phyloP scores from a whole-genome alignment of 2,329 filamentous ascomycete species.

The Penicillium hordei region DNA sequence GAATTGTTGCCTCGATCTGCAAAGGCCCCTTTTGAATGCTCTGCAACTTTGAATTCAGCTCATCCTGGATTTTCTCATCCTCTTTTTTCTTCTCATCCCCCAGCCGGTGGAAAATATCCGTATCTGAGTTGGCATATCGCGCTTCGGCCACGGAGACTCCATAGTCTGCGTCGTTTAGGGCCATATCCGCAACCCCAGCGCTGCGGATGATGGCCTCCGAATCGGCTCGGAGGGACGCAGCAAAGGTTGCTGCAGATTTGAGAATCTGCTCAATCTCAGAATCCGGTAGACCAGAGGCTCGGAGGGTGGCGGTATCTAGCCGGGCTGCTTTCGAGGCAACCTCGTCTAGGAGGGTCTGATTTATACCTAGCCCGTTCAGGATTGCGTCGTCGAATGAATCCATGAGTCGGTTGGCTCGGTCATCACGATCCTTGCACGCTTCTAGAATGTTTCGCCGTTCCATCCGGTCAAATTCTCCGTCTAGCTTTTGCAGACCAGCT shows the following conservation, averaged over 20 bases:
- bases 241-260: conserved; percentile 38
- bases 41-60: conserved; percentile 43
- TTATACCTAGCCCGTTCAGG: conserved; percentile 51
- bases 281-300: conserved; percentile 35
- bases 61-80: conserved; percentile 47
- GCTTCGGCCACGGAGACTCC: conserved; percentile 56
- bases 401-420: conserved; percentile 52
- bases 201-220: conserved; percentile 48
- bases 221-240: conserved; percentile 44
- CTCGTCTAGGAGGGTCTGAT: conserved; percentile 53
- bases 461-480: conserved; percentile 51
- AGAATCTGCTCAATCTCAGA: conserved; percentile 41
- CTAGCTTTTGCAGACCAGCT: conserved; percentile 50
- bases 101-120: conserved; percentile 44
- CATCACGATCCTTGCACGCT: conserved; percentile 51
- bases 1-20: conserved; percentile 39
- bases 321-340: conserved; percentile 46
- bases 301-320: conserved; percentile 36
- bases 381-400: conserved; percentile 53
- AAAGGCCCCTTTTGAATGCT: conserved; percentile 43
- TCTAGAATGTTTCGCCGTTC: conserved; percentile 53
- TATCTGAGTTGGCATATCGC: conserved; percentile 45
- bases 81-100: conserved; percentile 51
- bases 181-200: conserved; percentile 51
- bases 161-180: conserved; percentile 54